Conservation (phyloP, 345 rosid species). For the Iberis pinnata region DNA sequence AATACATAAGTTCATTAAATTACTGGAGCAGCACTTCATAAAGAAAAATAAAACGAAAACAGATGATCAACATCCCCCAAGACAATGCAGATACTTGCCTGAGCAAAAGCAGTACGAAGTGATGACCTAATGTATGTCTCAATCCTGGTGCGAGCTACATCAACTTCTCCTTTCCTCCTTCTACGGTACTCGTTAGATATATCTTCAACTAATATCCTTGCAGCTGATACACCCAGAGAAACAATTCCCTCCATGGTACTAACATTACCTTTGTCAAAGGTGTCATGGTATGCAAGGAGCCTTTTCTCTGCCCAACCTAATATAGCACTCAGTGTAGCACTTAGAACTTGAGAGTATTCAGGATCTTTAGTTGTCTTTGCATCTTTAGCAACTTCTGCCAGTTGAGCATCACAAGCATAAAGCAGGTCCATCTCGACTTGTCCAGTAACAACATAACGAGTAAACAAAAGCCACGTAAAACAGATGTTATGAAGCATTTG, state of each 20-base stretch:
- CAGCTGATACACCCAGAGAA: constrained; percentile 79
- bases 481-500: constrained; percentile 81
- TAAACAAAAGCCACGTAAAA: constrained; percentile 88
- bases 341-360: constrained; percentile 70
- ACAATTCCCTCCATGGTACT: constrained; percentile 81
- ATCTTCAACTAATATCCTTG: constrained; percentile 88
- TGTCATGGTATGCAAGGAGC: constrained; percentile 94
- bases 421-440: constrained; percentile 77
- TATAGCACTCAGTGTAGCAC: constrained; percentile 73
- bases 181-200: constrained; percentile 90
- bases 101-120: constrained; percentile 91
- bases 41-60: not conserved
- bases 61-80: too few species aligned
- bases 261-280: constrained; percentile 60
- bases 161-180: constrained; percentile 75
- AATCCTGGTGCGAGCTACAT: constrained; percentile 72
- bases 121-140: constrained; percentile 98
- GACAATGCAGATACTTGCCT: constrained; percentile 51
- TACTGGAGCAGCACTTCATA: not conserved
- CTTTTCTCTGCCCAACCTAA: constrained; percentile 97
- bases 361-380: constrained; percentile 87
- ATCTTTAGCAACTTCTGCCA: constrained; percentile 84
- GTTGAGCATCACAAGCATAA: constrained; percentile 67
- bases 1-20: not conserved
- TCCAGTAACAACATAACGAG: constrained; percentile 71